phyloP scores from a whole-genome alignment of 768 basidiomycete species.

The Pleurotus pulmonarius region DNA sequence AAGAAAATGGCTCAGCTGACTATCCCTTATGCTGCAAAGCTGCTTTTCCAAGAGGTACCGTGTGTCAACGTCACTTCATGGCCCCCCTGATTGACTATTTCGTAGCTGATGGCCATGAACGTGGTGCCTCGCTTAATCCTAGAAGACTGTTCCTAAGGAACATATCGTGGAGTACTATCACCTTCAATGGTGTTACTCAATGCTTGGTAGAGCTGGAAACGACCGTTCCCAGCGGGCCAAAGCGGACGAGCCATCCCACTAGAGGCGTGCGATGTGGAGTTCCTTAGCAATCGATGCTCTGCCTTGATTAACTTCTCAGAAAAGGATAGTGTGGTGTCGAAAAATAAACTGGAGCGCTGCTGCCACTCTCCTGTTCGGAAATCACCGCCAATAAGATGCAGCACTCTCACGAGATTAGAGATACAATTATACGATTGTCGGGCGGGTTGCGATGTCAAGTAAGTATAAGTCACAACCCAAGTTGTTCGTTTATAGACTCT shows the following conservation, averaged over 20 bases:
- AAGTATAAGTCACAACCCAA: slow-evolving; percentile 53
- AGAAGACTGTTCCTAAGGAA: slow-evolving; percentile 58
- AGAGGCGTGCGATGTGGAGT: not conserved
- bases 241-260: too few species aligned
- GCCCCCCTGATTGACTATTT: slow-evolving; percentile 4
- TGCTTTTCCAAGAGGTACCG: slow-evolving; percentile 86
- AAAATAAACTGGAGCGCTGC: not conserved
- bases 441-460: slow-evolving; percentile 7
- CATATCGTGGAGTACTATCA: not conserved
- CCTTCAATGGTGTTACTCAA: not conserved
- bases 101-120: slow-evolving; percentile 94
- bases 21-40: slow-evolving; percentile 94
- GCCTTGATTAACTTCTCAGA: slow-evolving; percentile 2
- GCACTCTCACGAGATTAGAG: slow-evolving; percentile 6
- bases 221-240: too few species aligned
- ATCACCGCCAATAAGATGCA: slow-evolving; percentile 2
- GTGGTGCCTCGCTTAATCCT: slow-evolving; percentile 86
- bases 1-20: slow-evolving; percentile 95
- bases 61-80: not conserved
- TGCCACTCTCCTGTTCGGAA: not conserved
- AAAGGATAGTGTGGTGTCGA: slow-evolving; percentile 7
- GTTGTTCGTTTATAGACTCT: slow-evolving; percentile 78
- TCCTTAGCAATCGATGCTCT: not conserved
- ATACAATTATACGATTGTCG: not conserved
- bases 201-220: not conserved